Percentiles rank a stretch among this genome's conserved stretches.
Evolutionary conservation across 2,329 filamentous ascomycete species (phyloP).

Genomic region (Ceratocystis ficicola): DNA sequence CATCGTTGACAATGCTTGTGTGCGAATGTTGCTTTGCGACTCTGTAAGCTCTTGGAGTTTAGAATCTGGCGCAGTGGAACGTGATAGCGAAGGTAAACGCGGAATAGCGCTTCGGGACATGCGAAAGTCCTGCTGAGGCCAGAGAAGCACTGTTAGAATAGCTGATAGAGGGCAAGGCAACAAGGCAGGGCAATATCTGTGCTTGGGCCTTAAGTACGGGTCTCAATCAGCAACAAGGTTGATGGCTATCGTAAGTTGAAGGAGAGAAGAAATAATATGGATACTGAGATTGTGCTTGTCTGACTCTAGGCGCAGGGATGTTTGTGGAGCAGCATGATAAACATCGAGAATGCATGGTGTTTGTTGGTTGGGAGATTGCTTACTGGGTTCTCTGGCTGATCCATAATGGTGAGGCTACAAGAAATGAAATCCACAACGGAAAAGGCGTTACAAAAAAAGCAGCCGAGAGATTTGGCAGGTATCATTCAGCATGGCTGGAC

Average conservation of each 20-base stretch:
- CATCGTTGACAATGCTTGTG: constrained; percentile 27
- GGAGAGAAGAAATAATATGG: neutral
- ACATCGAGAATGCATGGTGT: neutral
- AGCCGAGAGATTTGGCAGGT: neutral
- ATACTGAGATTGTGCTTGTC: constrained; percentile 4
- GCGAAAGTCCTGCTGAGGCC: constrained; percentile 13
- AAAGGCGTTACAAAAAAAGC: neutral
- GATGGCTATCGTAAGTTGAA: neutral
- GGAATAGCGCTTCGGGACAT: constrained; percentile 20
- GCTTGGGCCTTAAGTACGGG: too few species aligned
- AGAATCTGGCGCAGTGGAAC: constrained; percentile 30
- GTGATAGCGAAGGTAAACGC: constrained; percentile 18
- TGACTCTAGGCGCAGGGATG: constrained; percentile 4
- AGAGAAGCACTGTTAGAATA: neutral
- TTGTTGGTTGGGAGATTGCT: constrained; percentile 1
- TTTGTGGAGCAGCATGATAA: neutral
- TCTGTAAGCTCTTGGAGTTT: constrained; percentile 39
- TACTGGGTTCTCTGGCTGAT: constrained; percentile 15
- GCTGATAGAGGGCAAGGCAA: neutral
- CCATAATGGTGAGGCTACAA: constrained; percentile 4
- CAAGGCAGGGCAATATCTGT: neutral
- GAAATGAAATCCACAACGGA: neutral
- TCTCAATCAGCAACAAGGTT: neutral
- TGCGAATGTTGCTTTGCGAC: constrained; percentile 47
- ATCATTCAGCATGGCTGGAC: neutral